Conservation (phyloP, 208 protist species). For the Angomonas desouzai region DNA sequence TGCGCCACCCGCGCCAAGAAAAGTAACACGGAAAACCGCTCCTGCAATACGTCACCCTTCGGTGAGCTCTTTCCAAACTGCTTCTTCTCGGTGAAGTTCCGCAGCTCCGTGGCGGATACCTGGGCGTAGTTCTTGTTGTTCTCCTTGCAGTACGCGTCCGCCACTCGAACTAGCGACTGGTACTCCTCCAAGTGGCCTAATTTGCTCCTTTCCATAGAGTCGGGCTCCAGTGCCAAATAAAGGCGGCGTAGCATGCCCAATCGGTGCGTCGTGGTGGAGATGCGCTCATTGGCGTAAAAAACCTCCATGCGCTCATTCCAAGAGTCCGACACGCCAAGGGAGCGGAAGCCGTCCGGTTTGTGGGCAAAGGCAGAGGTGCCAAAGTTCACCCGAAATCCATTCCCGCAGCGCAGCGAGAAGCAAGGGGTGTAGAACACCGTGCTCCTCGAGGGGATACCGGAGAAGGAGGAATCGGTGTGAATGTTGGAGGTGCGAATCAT, state of each 20-base stretch:
- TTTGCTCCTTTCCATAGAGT: constrained; percentile 6
- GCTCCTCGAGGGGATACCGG: constrained; percentile 6
- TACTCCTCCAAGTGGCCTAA: constrained; percentile 25
- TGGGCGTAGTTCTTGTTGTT: constrained; percentile 38
- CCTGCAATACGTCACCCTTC: constrained; percentile 21
- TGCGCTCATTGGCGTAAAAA: constrained; percentile 73
- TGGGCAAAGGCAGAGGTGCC: constrained; percentile 77
- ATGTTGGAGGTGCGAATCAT: constrained; percentile 24
- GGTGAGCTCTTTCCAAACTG: constrained; percentile 9
- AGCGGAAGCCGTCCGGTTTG: constrained; percentile 86
- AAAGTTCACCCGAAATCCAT: constrained; percentile 87
- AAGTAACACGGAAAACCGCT: constrained; percentile 55
- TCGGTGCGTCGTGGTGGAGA: constrained; percentile 43
- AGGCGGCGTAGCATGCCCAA: constrained; percentile 46
- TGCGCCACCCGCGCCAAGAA: constrained; percentile 69
- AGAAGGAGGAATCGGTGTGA: neutral
- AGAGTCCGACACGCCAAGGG: constrained; percentile 86
- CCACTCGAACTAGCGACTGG: constrained; percentile 32
- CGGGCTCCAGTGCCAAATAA: constrained; percentile 30
- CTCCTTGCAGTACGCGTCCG: constrained; percentile 51
- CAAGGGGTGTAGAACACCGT: constrained; percentile 61
- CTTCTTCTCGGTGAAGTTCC: constrained; percentile 22
- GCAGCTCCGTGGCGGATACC: constrained; percentile 23
- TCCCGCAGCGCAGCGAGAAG: constrained; percentile 79
- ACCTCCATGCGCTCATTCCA: constrained; percentile 90